These are phyloP conservation scores for Penicillium bialowiezense DNA, from an alignment of 495 filamentous ascomycete genomes.

Conservation along the genomic window DNA sequence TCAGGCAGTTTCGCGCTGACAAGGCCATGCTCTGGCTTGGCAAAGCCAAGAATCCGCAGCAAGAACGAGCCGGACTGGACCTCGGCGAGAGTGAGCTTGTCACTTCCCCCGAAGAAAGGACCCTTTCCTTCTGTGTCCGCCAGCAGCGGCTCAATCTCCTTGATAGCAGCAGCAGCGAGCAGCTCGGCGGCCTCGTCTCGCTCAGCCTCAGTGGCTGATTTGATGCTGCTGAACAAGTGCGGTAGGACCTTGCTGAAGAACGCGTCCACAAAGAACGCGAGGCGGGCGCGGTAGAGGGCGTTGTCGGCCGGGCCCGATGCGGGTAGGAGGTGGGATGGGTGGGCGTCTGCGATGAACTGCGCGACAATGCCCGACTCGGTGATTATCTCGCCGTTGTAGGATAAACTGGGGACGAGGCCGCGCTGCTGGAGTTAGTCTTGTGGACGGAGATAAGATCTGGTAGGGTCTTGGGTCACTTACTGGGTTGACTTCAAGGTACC, in stretches of 20 bases:
- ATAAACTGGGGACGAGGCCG: conserved; percentile 73
- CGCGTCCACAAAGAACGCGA: conserved; percentile 75
- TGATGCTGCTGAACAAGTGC: conserved; percentile 41
- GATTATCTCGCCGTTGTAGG: conserved; percentile 70
- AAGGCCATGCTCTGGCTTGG: conserved; percentile 47
- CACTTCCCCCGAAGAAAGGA: conserved; percentile 80
- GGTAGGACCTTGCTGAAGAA: conserved; percentile 61
- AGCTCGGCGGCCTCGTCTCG: conserved; percentile 31
- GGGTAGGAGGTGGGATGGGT: conserved; percentile 49
- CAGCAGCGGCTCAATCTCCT: conserved; percentile 74
- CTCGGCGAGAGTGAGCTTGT: conserved; percentile 74
- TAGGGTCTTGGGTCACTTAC: conserved; percentile 30
- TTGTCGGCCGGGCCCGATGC: conserved; percentile 32
- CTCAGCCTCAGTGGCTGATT: conserved; percentile 34
- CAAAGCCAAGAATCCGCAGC: conserved; percentile 52
- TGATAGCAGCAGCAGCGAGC: conserved; percentile 54
- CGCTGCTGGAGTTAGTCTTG: conserved; percentile 35
- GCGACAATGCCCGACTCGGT: conserved; percentile 72
- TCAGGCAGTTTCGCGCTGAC: conserved; percentile 48
- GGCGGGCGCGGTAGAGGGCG: conserved; percentile 61
- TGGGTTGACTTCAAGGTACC: conserved; percentile 84
- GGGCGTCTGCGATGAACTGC: conserved; percentile 66
- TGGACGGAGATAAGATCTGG: not conserved
- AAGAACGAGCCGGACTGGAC: conserved; percentile 67
- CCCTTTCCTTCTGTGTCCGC: conserved; percentile 44